Percentiles rank a stretch among this genome's conserved stretches.
Conservation (phyloP, 2,329 filamentous ascomycete genomes). For the Clonostachys rhizophaga region DNA sequence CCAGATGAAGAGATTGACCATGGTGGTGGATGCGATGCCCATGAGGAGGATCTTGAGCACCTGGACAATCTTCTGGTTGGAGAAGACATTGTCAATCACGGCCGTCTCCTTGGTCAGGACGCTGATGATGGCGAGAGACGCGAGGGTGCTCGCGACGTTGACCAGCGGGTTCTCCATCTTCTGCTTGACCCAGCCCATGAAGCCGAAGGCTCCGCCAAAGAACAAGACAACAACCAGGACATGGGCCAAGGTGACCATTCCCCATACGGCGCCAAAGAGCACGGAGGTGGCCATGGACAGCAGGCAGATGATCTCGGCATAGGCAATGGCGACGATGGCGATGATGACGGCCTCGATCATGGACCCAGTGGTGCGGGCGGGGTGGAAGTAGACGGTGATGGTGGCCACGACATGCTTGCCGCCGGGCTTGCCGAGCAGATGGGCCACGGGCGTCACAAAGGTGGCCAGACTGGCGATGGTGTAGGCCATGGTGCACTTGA, state of each 20-base stretch:
- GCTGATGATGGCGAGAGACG: constrained; percentile 84
- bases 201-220: constrained; percentile 79
- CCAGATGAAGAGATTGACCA: constrained; percentile 73
- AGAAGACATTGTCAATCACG: constrained; percentile 77
- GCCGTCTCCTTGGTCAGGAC: constrained; percentile 88
- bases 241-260: constrained; percentile 69
- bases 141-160: constrained; percentile 79
- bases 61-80: constrained; percentile 74
- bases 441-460: constrained; percentile 69
- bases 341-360: constrained; percentile 84
- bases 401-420: constrained; percentile 94
- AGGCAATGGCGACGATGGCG: constrained; percentile 72
- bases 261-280: constrained; percentile 64
- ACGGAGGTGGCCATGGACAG: constrained; percentile 87
- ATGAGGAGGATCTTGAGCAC: constrained; percentile 81
- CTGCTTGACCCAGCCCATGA: constrained; percentile 86
- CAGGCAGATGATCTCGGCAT: constrained; percentile 64
- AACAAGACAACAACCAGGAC: constrained; percentile 77
- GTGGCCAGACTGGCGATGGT: constrained; percentile 81
- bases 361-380: constrained; percentile 77
- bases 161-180: constrained; percentile 73
- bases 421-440: constrained; percentile 75
- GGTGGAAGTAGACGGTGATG: constrained; percentile 92
- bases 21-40: constrained; percentile 66
- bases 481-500: constrained; percentile 92